These are phyloP conservation scores for Alternaria sp. DNA, from an alignment of 2,329 filamentous ascomycete genomes.

Conservation along the genomic window DNA sequence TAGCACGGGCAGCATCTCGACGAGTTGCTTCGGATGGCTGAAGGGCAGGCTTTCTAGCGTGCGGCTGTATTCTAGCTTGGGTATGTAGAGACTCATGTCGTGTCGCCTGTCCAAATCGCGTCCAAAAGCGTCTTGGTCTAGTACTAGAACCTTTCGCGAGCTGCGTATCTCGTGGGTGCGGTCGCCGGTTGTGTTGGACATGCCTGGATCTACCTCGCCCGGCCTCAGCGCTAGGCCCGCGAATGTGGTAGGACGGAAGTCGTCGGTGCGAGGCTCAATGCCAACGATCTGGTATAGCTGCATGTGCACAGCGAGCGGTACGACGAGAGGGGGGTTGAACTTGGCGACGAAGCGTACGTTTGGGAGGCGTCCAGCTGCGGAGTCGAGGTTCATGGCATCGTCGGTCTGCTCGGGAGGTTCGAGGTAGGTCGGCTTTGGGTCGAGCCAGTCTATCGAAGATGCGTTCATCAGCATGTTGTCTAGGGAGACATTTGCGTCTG, in stretches of 20 bases:
- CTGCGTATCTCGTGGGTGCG: conserved; percentile 59
- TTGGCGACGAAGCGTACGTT: conserved; percentile 77
- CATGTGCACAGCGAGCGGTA: conserved; percentile 69
- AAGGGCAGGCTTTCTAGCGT: conserved; percentile 73
- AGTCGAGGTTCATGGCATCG: conserved; percentile 62
- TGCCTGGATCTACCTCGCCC: conserved; percentile 59
- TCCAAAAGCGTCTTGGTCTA: conserved; percentile 36
- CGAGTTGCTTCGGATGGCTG: conserved; percentile 76
- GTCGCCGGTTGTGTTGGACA: conserved; percentile 50
- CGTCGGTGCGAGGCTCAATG: conserved; percentile 61
- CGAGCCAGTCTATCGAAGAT: conserved; percentile 69
- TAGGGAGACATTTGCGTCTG: conserved; percentile 45
- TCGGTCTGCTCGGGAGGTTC: conserved; percentile 38
- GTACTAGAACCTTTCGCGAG: conserved; percentile 53
- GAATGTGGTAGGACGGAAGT: conserved; percentile 56
- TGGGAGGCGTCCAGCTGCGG: conserved; percentile 64
- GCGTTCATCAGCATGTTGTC: conserved; percentile 52
- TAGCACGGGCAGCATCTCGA: conserved; percentile 72
- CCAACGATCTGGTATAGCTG: conserved; percentile 67
- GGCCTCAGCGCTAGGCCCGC: conserved; percentile 59
- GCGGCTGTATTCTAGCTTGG: conserved; percentile 75
- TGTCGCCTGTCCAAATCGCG: conserved; percentile 44
- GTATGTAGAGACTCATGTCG: conserved; percentile 69
- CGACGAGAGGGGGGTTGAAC: conserved; percentile 74
- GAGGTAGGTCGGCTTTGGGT: conserved; percentile 69